Evolutionary conservation across 2,329 filamentous ascomycete species (phyloP), one percentile per base, ranked within the genome.

Genomic region (Xylaria sp.): DNA sequence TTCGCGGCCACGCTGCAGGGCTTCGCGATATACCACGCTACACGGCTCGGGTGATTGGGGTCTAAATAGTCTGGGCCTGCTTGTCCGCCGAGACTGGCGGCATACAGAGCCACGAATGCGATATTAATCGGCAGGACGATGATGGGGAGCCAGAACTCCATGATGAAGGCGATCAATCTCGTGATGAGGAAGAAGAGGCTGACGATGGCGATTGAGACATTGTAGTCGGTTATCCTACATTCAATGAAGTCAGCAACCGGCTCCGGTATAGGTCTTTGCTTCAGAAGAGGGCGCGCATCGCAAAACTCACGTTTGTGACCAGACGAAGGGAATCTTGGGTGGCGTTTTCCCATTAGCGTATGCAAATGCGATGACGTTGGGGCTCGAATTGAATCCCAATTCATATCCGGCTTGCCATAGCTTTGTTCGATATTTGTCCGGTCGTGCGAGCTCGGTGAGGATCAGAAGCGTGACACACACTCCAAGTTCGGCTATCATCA

Each of bases 21-120:
- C 78, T 91, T 89, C 63, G 87, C 86, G 74, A 94, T 88, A 79
- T 94, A 94, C 92, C 92, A 95, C 7, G 91, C 86, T 31, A 88
- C 85, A 31, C 84, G 83, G 75, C 90, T 89, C 5, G 86, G 86
- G 75, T 90, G 86, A 52, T 83, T 79, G 6, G 87, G 81, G 79
- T 95, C 92, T 72, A 87, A 88, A 76, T 90, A 88, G 80, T 95
- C 92, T 36, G 91, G 90, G 12, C 90, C 90, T 63, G 91, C 89
- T 79, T 94, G 92, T 58, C 91, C 90, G 78, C 90, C 89, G 68
- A 91, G 81, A 79, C 89, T 91, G 74, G 89, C 85, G 52, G 85
- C 81, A 83, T 91, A 94, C 52, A 94, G 83, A 2, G 82, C 86
- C 23, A 87, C 80, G 75, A 93, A 82, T 59, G 83, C 78, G 57